phyloP scores from a whole-genome alignment of 192 early-diverging fungal species.

The Linnemannia hyalina region DNA sequence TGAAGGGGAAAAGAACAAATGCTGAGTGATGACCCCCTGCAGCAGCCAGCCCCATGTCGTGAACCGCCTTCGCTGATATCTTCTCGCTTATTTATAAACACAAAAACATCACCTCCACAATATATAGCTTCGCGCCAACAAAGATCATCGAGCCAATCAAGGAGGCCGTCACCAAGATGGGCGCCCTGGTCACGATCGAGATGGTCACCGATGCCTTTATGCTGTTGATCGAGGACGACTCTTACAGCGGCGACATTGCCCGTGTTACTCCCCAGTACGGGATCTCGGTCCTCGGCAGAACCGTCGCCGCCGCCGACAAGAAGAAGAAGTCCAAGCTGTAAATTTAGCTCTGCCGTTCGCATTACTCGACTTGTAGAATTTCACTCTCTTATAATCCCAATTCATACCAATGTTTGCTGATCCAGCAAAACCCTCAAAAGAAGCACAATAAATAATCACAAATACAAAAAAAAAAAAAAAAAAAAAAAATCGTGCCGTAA shows the following conservation, averaged over 20 bases:
- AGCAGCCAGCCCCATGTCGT: background rate
- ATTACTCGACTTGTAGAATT: too few relatives aligned
- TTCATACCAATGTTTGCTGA: background rate
- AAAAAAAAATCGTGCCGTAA: background rate
- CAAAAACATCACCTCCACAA: background rate
- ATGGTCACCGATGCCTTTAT: slow-evolving; percentile 72
- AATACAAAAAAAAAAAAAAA: background rate
- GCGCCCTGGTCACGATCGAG: slow-evolving; percentile 43
- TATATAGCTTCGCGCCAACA: slow-evolving; percentile 63
- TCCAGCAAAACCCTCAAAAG: background rate
- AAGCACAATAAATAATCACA: background rate
- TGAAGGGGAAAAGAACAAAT: too few relatives aligned
- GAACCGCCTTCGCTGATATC: too few relatives aligned
- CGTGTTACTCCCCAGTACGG: slow-evolving; percentile 38
- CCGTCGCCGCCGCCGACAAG: slow-evolving; percentile 14
- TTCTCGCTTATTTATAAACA: background rate
- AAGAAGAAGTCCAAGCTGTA: slow-evolving; percentile 40
- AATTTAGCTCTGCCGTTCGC: background rate
- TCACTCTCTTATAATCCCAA: background rate
- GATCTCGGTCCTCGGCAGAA: slow-evolving; percentile 25
- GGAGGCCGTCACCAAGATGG: slow-evolving; percentile 38
- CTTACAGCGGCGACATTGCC: slow-evolving; percentile 62
- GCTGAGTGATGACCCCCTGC: background rate
- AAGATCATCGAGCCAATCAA: slow-evolving; percentile 61
- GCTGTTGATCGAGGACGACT: slow-evolving; percentile 70